phyloP scores from a whole-genome alignment of 2,329 filamentous ascomycete species.

The Triangularia setosa region DNA sequence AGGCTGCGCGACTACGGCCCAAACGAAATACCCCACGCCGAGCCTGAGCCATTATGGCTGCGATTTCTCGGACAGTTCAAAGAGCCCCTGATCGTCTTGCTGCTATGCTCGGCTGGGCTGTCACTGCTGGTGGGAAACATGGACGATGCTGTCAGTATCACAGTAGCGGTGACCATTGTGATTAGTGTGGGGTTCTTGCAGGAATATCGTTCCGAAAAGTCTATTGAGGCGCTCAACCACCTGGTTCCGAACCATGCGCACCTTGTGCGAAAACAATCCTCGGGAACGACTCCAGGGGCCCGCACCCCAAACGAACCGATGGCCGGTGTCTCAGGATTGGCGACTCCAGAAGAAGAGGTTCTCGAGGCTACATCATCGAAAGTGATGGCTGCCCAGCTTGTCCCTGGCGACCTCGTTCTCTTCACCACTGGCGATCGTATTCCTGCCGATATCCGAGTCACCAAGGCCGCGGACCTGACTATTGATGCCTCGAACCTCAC shows the following conservation, averaged over 20 bases:
- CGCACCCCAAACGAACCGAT: constrained; percentile 47
- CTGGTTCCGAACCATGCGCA: constrained; percentile 94
- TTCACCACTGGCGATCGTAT: constrained; percentile 97
- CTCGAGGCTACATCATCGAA: constrained; percentile 74
- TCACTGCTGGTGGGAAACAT: constrained; percentile 89
- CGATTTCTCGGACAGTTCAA: constrained; percentile 96
- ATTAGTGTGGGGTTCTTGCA: constrained; percentile 95
- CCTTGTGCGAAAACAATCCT: constrained; percentile 64
- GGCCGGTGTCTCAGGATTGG: constrained; percentile 44
- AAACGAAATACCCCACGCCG: constrained; percentile 92
- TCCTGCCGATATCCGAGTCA: constrained; percentile 92
- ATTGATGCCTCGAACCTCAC: constrained; percentile 97
- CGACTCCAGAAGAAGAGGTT: constrained; percentile 57
- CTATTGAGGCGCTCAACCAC: constrained; percentile 88
- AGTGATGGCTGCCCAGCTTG: constrained; percentile 80
- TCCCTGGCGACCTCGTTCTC: constrained; percentile 86
- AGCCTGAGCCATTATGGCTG: constrained; percentile 90
- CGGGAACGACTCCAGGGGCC: constrained; percentile 31
- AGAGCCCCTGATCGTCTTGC: constrained; percentile 88
- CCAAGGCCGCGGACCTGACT: constrained; percentile 79
- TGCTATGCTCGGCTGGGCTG: constrained; percentile 81
- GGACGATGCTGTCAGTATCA: constrained; percentile 93
- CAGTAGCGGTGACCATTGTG: constrained; percentile 93
- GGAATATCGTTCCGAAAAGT: constrained; percentile 96
- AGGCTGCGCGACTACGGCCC: constrained; percentile 77